Percentiles rank a stretch among this genome's conserved stretches.
Conservation (phyloP, 257 asterid species). For the Fraxinus quadrangulata region DNA sequence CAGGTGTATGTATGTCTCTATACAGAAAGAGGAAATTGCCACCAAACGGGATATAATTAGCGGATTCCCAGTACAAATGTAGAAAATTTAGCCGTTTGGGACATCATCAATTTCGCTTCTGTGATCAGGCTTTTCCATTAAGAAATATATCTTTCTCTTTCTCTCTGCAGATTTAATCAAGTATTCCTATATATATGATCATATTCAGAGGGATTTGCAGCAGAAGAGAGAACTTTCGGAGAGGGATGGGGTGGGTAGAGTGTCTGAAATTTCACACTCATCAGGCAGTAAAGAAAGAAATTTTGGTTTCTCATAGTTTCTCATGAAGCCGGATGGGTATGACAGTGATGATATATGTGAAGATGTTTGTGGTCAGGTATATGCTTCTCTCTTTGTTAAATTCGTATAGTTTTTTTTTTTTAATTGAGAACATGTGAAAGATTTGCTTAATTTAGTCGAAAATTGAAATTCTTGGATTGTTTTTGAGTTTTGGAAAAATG, state of each 20-base stretch:
- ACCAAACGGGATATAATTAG: slow-evolving; percentile 9
- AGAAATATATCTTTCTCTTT: not conserved
- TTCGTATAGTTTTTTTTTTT: not conserved
- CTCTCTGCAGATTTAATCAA: not conserved
- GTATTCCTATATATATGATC: slow-evolving; percentile 17
- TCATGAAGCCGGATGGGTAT: slow-evolving; percentile 36
- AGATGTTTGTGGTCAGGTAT: slow-evolving; percentile 15
- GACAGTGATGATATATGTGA: slow-evolving; percentile 11
- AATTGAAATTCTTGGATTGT: not conserved
- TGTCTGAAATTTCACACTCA: not conserved
- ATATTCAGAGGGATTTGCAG: slow-evolving; percentile 27
- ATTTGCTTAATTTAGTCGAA: not conserved
- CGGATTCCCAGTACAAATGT: not conserved
- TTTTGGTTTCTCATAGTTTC: slow-evolving; percentile 27
- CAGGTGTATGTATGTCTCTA: not conserved
- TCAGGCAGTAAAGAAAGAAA: not conserved
- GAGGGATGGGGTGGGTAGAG: not conserved
- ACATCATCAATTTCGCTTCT: slow-evolving; percentile 11
- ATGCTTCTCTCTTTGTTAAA: not conserved
- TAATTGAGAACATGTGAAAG: not conserved
- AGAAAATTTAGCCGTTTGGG: slow-evolving; percentile 20
- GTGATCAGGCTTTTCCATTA: not conserved
- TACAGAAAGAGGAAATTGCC: not conserved
- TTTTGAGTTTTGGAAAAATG: not conserved
- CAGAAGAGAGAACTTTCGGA: slow-evolving; percentile 1